Evolutionary conservation across 1,139 yeast genomes (phyloP), one percentile per base, ranked within the genome.

Genomic region (Kurtzmaniella natalensis): DNA sequence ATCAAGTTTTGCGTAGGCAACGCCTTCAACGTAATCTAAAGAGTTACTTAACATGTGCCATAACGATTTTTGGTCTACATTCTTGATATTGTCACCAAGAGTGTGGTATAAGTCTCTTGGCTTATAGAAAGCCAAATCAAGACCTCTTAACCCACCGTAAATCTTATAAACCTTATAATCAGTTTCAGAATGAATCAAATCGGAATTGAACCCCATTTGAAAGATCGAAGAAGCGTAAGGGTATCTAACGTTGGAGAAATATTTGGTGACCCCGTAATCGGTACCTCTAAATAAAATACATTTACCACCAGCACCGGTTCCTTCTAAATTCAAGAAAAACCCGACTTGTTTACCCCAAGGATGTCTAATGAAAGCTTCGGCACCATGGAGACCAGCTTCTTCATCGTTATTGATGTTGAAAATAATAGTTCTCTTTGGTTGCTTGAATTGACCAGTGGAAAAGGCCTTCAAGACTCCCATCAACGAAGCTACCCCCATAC

Each of bases 261-360:
- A 55, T 37, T 64, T 67, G n/a, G 57, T 55, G 7, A 85, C 74
- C 0, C 83, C 84, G 43, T 72, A 73, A 51, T 89, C 95, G 0
- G 95, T 79, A 13, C 92, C 81, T 55, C 96, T 71, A 56, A 89
- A 87, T 30, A 89, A 62, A 24, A 85, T 70, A 1, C 96, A 89
- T 41, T 84, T 77, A 5, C 95, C 95, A 18, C 96, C 96, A 3
- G 94, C 85, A 3, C 96, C 96, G 1, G 96, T 86, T n/a, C 96
- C 96, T 64, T 89, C 97, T 43, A 89, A 64, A 51, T 89, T 89
- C 46, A 89, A 68, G 44, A 89, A 84, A 44, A 74, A 81, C 29
- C 67, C 68, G 3, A 83, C 78, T 11, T 72, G 59, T 32, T 71
- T 58, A 21, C 76, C 70, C 94, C 95, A 87, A 11, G 84, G 81